Conservation (phyloP, 2,329 filamentous ascomycete genomes). For the Pestalotiopsis sp. region DNA sequence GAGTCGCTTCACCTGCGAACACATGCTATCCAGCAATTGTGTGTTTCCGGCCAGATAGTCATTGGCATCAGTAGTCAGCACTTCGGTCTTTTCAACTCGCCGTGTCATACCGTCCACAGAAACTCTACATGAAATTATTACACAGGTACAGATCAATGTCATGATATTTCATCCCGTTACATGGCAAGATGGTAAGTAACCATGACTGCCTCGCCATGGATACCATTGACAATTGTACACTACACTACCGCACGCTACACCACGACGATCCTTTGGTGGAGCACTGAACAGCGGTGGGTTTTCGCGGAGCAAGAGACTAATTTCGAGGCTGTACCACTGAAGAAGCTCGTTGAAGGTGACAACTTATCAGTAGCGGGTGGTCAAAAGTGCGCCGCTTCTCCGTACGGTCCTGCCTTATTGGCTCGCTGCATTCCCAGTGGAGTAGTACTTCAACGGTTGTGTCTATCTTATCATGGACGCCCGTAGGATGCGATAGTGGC, state of each 20-base stretch:
- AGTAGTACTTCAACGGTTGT: not conserved
- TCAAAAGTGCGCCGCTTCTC: not conserved
- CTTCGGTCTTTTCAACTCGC: no score
- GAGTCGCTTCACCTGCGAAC: no score
- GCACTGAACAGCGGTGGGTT: not conserved
- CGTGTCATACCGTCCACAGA: no score
- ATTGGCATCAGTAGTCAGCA: no score
- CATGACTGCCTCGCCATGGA: not conserved
- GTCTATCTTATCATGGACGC: not conserved
- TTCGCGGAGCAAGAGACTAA: not conserved
- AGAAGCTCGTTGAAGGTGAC: not conserved
- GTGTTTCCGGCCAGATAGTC: no score
- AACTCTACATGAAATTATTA: no score
- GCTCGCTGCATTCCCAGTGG: not conserved
- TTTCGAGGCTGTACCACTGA: not conserved
- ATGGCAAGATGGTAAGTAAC: not conserved
- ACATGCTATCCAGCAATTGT: no score
- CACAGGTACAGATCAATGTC: not conserved
- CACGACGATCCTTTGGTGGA: not conserved
- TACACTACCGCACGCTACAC: not conserved
- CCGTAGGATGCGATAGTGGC: not conserved
- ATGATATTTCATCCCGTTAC: not conserved
- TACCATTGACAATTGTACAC: not conserved
- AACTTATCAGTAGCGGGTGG: not conserved
- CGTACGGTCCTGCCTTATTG: not conserved